phyloP scores from a whole-genome alignment of 306 rosid species.

The Cucurbita maxima region DNA sequence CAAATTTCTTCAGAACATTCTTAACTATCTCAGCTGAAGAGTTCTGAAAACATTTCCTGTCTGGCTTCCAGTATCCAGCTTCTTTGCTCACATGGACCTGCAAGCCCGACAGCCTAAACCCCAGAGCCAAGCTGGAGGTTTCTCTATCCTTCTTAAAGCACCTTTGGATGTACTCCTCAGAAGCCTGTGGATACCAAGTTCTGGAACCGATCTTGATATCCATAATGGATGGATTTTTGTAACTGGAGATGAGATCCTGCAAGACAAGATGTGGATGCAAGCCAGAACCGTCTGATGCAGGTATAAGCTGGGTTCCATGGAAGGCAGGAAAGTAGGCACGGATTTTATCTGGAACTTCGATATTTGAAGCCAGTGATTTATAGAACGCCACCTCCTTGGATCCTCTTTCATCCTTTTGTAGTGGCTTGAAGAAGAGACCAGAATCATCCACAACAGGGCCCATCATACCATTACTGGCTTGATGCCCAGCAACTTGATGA shows the following conservation, averaged over 20 bases:
- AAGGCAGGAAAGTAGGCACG: constrained; percentile 45
- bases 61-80: constrained; percentile 43
- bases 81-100: constrained; percentile 21
- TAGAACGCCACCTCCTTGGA: constrained; percentile 42
- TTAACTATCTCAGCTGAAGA: constrained; percentile 17
- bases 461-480: constrained; percentile 30
- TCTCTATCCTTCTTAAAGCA: constrained; percentile 39
- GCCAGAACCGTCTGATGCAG: constrained; percentile 73
- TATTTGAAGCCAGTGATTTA: constrained; percentile 15
- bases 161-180: constrained; percentile 43
- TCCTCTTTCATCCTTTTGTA: constrained; percentile 47
- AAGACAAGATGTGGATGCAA: constrained; percentile 45
- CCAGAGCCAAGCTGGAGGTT: constrained; percentile 27
- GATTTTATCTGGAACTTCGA: constrained; percentile 19
- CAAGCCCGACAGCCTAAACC: constrained; percentile 68
- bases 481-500: constrained; percentile 89
- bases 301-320: constrained; percentile 29
- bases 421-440: constrained; percentile 77
- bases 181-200: constrained; percentile 55
- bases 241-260: constrained; percentile 24
- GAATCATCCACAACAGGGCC: constrained; percentile 71
- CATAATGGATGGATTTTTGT: constrained; percentile 26
- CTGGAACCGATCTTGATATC: constrained; percentile 79
- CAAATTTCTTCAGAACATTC: constrained; percentile 36
- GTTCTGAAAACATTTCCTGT: constrained; percentile 12